Evolutionary conservation across 2,329 filamentous ascomycete species (phyloP).

Genomic region (Alternaria gaisen): DNA sequence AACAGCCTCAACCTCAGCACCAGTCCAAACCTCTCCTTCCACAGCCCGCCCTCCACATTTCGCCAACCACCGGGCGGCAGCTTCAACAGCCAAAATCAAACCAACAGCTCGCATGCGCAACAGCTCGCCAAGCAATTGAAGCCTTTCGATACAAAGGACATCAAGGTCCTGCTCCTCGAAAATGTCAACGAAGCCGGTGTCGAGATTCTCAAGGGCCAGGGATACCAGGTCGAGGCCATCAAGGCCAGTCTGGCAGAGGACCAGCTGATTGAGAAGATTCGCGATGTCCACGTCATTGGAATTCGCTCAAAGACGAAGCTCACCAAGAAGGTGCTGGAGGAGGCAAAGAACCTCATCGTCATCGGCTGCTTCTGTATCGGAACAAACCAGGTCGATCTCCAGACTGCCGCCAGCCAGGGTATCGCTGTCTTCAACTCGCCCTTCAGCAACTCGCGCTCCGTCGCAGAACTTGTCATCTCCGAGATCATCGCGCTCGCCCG

Average conservation of each 20-base stretch:
- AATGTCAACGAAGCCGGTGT: conserved; percentile 93
- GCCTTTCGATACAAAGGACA: conserved; percentile 93
- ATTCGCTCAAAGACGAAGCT: conserved; percentile 98
- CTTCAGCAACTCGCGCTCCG: conserved; percentile 96
- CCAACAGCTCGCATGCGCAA: conserved; percentile 43
- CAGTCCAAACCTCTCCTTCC: conserved; percentile 78
- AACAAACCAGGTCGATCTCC: conserved; percentile 91
- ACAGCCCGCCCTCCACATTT: conserved; percentile 73
- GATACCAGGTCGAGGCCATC: conserved; percentile 92
- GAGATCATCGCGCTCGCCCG: conserved; percentile 93
- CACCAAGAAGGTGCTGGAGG: conserved; percentile 80
- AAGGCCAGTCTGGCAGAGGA: conserved; percentile 92
- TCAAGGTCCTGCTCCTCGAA: conserved; percentile 94
- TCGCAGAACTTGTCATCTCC: conserved; percentile 93
- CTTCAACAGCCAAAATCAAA: conserved; percentile 36
- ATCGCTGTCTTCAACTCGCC: conserved; percentile 99
- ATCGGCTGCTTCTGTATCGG: conserved; percentile 99
- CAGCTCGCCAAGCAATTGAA: conserved; percentile 77
- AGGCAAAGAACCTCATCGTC: conserved; percentile 94
- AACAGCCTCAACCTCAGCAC: conserved; percentile 74
- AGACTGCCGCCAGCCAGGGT: conserved; percentile 81
- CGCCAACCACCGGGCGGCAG: conserved; percentile 41
- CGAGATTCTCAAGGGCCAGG: conserved; percentile 82
- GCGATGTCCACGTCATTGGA: conserved; percentile 95
- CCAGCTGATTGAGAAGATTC: conserved; percentile 97